Evolutionary conservation across 2,329 filamentous ascomycete genomes (phyloP).

Genomic region (Aspergillus fumigatiaffinis): DNA sequence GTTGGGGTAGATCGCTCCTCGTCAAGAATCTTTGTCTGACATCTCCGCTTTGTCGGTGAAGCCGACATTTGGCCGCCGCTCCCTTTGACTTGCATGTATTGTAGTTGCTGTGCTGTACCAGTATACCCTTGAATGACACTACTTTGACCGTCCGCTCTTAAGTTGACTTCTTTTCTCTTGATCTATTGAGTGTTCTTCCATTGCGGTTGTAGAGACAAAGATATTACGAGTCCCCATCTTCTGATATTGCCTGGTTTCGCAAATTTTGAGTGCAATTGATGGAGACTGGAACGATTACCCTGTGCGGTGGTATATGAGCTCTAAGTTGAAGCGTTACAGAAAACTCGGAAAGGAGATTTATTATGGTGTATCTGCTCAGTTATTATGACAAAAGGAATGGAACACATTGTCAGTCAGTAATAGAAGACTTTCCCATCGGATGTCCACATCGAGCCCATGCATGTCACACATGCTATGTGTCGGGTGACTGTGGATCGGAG

Average conservation of each 20-base stretch:
- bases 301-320: not conserved
- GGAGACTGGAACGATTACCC: not conserved
- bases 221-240: not conserved
- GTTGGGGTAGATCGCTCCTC: not conserved
- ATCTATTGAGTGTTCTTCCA: not conserved
- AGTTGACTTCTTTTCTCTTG: not conserved
- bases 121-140: constrained; percentile 28
- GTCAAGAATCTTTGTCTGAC: not conserved
- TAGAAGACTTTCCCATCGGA: not conserved
- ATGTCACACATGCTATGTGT: not conserved
- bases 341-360: not conserved
- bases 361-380: not conserved
- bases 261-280: not conserved
- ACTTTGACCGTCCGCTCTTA: constrained; percentile 2
- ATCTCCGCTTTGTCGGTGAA: constrained; percentile 1
- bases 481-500: too few species aligned
- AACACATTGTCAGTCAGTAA: not conserved
- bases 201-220: not conserved
- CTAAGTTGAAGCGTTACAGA: not conserved
- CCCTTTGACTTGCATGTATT: constrained; percentile 15
- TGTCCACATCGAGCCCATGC: too few species aligned
- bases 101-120: constrained; percentile 17
- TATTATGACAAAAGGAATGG: not conserved
- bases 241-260: not conserved
- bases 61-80: not conserved